phyloP scores from a whole-genome alignment of 257 asterid species.

The Solanum rostratum region DNA sequence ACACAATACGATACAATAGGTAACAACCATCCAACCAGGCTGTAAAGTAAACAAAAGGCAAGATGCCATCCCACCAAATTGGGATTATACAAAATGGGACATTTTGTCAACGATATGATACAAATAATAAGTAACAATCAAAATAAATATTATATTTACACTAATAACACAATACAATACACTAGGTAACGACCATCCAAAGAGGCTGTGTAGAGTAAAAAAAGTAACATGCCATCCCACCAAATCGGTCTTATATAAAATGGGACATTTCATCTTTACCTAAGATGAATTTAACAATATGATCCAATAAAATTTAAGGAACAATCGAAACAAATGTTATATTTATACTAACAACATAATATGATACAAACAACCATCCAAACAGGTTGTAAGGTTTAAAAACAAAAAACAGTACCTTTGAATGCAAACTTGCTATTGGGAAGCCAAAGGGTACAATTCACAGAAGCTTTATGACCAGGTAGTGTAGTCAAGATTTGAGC shows the following conservation, averaged over 20 bases:
- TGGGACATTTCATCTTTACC: not conserved
- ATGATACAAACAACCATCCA: not conserved
- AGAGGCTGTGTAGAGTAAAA: not conserved
- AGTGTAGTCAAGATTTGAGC: constrained; percentile 86
- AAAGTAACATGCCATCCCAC: not conserved
- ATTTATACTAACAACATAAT: not conserved
- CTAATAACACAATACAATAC: not conserved
- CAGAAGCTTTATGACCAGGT: constrained; percentile 84
- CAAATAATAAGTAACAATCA: too few relatives aligned
- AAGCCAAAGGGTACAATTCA: constrained; percentile 88
- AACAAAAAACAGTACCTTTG: constrained; percentile 39
- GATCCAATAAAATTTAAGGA: not conserved
- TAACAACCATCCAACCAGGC: too few relatives aligned
- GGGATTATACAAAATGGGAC: not conserved
- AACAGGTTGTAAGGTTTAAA: not conserved
- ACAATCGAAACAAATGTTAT: not conserved
- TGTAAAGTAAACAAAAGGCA: not conserved
- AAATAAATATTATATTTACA: too few relatives aligned
- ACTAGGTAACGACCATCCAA: not conserved
- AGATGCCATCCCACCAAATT: not conserved
- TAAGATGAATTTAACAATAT: not conserved
- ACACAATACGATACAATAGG: too few relatives aligned
- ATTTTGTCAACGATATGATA: not conserved
- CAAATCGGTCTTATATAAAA: not conserved
- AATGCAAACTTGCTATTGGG: constrained; percentile 78